Base-by-base conservation (phyloP, 257 asterid species). In the Fraxinus anomala region DNA sequence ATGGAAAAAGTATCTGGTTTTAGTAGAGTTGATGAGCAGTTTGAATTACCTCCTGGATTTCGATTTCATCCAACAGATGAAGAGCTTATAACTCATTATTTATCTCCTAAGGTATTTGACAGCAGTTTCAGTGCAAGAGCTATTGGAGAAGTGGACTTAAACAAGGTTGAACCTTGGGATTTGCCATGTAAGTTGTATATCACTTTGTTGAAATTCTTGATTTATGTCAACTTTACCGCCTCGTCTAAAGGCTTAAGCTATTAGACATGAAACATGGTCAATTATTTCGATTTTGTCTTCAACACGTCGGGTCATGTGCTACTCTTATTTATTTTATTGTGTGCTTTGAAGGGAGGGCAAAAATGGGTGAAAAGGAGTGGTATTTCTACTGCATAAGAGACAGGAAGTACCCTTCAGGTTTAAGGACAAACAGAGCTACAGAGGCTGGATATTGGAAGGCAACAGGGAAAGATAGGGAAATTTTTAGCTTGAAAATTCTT, bases 141-240 rank as follows among this genome's bases (percentile, higher is more conserved):
- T 30, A 86, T 91, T 33, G 96, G 93, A 17, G 96, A 91, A 12
- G 97, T 91, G n/a, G 96, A 91, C 82, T 80, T 91, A 21, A 90
- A 91, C 87, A 87, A 82, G 84, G 97, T 90, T 33, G 97, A 91
- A 77, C 97, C 97, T 40, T 91, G 97, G 97, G 97, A 91, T 75
- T 90, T 91, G 83, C 97, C 97, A 76, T 86, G 97, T 90, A 83
- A 90, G 97, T 34, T 42, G 3, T 14, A 44, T 13, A 44, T 5
- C 0, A 10, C n/a, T 47, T 47, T 4, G n/a, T 47, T 5, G 7
- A 47, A 47, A 47, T 47, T 47, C 56, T 47, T 47, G n/a, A 47
- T 4, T 47, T 14, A 47, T 47, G 19, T 44, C 17, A 3, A 13
- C 54, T 13, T 44, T 13, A 47, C 56, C n/a, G 11, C 56, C n/a